Conservation (phyloP, 2,329 filamentous ascomycete species). For the Cyclaneusma minus region DNA sequence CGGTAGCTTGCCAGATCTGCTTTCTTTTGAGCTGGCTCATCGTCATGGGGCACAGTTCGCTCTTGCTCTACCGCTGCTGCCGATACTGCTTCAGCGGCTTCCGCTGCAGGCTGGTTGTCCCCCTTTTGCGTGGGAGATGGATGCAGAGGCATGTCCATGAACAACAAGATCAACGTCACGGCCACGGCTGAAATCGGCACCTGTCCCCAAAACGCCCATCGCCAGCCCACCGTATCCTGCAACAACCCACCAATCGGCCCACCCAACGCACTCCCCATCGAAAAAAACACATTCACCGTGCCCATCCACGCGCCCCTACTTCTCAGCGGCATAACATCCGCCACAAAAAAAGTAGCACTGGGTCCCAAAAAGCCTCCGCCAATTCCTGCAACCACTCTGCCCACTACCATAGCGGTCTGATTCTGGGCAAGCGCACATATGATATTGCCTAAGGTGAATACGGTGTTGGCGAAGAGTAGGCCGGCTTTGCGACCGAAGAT, state of each 20-base stretch:
- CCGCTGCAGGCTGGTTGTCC: no score
- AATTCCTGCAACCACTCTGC: slow-evolving; percentile 34
- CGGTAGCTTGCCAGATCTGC: slow-evolving; percentile 50
- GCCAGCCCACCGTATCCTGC: slow-evolving; percentile 57
- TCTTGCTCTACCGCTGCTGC: no score
- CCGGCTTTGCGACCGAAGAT: slow-evolving; percentile 53
- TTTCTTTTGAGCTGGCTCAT: slow-evolving; percentile 33
- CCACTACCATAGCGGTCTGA: slow-evolving; percentile 47
- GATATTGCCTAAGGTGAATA: slow-evolving; percentile 48
- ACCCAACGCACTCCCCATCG: slow-evolving; percentile 46
- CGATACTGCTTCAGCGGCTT: no score
- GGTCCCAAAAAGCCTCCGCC: slow-evolving; percentile 56
- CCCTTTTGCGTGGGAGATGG: no score
- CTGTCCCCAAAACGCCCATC: slow-evolving; percentile 59
- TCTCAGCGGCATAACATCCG: slow-evolving; percentile 53
- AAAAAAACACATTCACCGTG: slow-evolving; percentile 52
- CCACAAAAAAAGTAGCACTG: slow-evolving; percentile 52
- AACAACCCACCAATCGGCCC: slow-evolving; percentile 54
- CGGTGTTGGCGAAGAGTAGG: slow-evolving; percentile 42
- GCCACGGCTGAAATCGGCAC: slow-evolving; percentile 50
- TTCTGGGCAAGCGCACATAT: slow-evolving; percentile 46
- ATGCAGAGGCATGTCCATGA: slow-evolving; percentile 46
- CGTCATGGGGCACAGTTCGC: no score
- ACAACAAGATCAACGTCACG: slow-evolving; percentile 41
- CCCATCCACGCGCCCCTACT: slow-evolving; percentile 59